Percentiles rank a stretch among this genome's conserved stretches.
Evolutionary conservation across 2,329 filamentous ascomycete species (phyloP).

Genomic region (Botrytis deweyae): DNA sequence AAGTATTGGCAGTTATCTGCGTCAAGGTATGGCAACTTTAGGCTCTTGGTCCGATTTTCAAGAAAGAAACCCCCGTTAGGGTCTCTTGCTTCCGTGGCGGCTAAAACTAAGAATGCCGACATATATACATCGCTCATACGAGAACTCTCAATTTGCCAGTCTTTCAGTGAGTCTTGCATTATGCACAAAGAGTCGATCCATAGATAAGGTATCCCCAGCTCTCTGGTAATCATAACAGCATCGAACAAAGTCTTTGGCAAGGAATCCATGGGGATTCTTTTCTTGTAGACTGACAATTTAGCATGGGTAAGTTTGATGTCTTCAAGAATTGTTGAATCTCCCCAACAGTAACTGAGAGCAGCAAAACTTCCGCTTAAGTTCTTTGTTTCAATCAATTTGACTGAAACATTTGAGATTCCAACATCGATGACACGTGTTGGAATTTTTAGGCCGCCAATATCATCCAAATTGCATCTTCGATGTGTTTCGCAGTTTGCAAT

Average conservation of each 20-base stretch:
- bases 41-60: not conserved
- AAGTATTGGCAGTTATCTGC: not conserved
- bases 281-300: not conserved
- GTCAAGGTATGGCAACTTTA: not conserved
- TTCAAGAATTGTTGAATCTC: not conserved
- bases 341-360: not conserved
- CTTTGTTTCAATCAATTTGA: not conserved
- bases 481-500: not conserved
- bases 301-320: not conserved
- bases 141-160: not conserved
- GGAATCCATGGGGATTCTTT: not conserved
- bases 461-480: not conserved
- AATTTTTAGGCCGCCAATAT: not conserved
- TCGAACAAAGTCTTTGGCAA: not conserved
- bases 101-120: not conserved
- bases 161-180: not conserved
- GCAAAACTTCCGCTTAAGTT: not conserved
- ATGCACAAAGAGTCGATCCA: not conserved
- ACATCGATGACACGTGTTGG: not conserved
- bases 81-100: not conserved
- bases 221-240: not conserved
- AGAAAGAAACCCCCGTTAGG: not conserved
- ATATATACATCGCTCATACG: not conserved
- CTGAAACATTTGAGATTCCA: not conserved
- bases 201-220: not conserved